phyloP scores from a whole-genome alignment of 768 basidiomycete species.

The Boletus reticuloceps region DNA sequence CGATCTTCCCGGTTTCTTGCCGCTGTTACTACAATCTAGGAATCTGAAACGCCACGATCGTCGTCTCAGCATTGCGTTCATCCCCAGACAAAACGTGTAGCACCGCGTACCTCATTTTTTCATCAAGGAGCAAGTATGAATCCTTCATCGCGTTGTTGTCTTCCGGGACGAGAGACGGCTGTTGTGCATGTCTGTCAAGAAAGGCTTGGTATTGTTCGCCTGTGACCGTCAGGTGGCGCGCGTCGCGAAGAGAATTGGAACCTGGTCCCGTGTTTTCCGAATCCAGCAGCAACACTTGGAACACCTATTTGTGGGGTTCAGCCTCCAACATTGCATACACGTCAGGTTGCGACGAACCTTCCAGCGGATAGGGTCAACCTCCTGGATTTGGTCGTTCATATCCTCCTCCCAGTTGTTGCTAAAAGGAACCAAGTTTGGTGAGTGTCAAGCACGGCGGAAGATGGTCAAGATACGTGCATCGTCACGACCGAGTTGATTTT shows the following conservation, averaged over 20 bases:
- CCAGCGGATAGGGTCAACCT: constrained; percentile 32
- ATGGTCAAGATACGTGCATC: constrained; percentile 10
- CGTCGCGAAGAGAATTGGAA: constrained; percentile 27
- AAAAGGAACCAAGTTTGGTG: background rate
- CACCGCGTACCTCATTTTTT: constrained; percentile 32
- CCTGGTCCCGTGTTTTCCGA: constrained; percentile 28
- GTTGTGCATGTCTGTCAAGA: constrained; percentile 27
- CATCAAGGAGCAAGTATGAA: constrained; percentile 37
- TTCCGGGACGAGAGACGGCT: constrained; percentile 34
- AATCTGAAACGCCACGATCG: constrained; percentile 15
- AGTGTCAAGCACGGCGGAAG: background rate
- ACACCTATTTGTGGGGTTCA: constrained; percentile 17
- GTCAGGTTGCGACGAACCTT: constrained; percentile 22
- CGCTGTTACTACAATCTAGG: constrained; percentile 32
- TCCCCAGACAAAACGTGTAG: background rate
- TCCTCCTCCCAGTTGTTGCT: constrained; percentile 36
- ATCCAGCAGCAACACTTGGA: constrained; percentile 30
- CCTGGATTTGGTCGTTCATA: constrained; percentile 32
- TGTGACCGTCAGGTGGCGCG: constrained; percentile 27
- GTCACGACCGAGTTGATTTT: constrained; percentile 37
- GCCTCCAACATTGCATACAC: background rate
- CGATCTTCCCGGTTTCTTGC: constrained; percentile 25
- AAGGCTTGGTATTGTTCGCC: constrained; percentile 34
- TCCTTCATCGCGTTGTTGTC: constrained; percentile 38
- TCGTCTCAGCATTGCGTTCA: background rate